Conservation (phyloP, 106 monocot genomes). For the Acorus calamus region DNA sequence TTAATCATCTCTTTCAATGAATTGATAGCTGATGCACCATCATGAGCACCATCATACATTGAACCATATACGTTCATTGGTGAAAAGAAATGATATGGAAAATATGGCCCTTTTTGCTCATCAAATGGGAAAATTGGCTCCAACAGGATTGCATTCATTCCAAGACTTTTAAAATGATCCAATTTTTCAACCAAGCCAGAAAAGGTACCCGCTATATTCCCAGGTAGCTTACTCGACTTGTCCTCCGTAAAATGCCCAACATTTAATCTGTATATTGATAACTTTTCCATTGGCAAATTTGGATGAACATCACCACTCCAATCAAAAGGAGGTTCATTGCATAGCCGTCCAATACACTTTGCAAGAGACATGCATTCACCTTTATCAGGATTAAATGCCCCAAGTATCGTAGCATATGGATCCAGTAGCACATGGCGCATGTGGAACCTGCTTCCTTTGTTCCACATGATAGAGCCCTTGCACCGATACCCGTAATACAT, state of each 20-base stretch:
- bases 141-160: slow-evolving; percentile 75
- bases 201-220: slow-evolving; percentile 55
- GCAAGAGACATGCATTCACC: slow-evolving; percentile 25
- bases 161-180: slow-evolving; percentile 55
- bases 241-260: slow-evolving; percentile 55
- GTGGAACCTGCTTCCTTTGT: slow-evolving; percentile 31
- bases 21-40: slow-evolving; percentile 24
- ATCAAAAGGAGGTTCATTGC: slow-evolving; percentile 34
- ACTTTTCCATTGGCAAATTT: slow-evolving; percentile 53
- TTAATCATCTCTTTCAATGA: slow-evolving; percentile 89
- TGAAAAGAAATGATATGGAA: slow-evolving; percentile 79
- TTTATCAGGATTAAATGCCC: slow-evolving; percentile 20
- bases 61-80: slow-evolving; percentile 41
- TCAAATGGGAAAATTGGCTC: slow-evolving; percentile 84
- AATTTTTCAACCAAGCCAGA: slow-evolving; percentile 48
- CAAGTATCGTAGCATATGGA: slow-evolving; percentile 64
- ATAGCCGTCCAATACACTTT: slow-evolving; percentile 43
- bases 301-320: slow-evolving; percentile 58
- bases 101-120: slow-evolving; percentile 59
- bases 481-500: slow-evolving; percentile 64
- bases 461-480: slow-evolving; percentile 25
- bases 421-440: slow-evolving; percentile 50
- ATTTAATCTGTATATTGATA: slow-evolving; percentile 74
- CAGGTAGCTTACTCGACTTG: slow-evolving; percentile 37
- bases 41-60: background rate